Conservation (phyloP, 768 basidiomycete genomes). For the Termitomyces eurrhizus region DNA sequence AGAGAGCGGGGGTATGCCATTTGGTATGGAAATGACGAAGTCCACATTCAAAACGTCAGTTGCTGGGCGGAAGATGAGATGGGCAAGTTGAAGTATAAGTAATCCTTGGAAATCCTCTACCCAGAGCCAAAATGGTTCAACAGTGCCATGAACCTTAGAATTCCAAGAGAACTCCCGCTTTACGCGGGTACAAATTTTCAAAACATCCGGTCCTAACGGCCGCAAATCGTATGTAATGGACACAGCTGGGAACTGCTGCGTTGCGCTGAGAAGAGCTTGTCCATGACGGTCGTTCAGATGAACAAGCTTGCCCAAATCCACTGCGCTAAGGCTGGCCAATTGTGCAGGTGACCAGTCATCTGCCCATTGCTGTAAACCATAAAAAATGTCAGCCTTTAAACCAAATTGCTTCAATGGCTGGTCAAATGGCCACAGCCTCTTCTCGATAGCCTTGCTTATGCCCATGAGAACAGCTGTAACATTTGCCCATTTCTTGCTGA, state of each 20-base stretch:
- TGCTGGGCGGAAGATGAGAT: slow-evolving; percentile 65
- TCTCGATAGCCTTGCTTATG: slow-evolving; percentile 91
- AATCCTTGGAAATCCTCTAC: slow-evolving; percentile 80
- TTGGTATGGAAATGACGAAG: slow-evolving; percentile 76
- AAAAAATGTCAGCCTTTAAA: slow-evolving; percentile 73
- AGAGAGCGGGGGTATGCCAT: slow-evolving; percentile 52
- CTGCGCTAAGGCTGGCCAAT: slow-evolving; percentile 61
- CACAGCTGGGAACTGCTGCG: slow-evolving; percentile 79
- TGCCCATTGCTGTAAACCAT: slow-evolving; percentile 75
- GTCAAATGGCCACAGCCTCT: slow-evolving; percentile 91
- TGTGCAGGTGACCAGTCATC: slow-evolving; percentile 78
- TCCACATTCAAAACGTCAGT: slow-evolving; percentile 60
- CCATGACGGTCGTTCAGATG: slow-evolving; percentile 88
- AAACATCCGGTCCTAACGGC: slow-evolving; percentile 80
- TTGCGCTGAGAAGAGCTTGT: slow-evolving; percentile 69
- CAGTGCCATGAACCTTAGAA: slow-evolving; percentile 62
- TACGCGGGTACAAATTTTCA: slow-evolving; percentile 68
- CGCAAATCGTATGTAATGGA: slow-evolving; percentile 64
- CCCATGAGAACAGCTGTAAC: slow-evolving; percentile 77
- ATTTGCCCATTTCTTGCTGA: slow-evolving; percentile 89
- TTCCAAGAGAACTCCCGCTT: slow-evolving; percentile 78
- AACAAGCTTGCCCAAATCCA: slow-evolving; percentile 71
- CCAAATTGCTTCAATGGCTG: slow-evolving; percentile 84
- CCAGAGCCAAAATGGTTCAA: slow-evolving; percentile 96
- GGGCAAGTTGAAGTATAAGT: slow-evolving; percentile 78